These are phyloP conservation scores for Lactarius deliciosus DNA, from an alignment of 768 basidiomycete genomes.

Conservation along the genomic window DNA sequence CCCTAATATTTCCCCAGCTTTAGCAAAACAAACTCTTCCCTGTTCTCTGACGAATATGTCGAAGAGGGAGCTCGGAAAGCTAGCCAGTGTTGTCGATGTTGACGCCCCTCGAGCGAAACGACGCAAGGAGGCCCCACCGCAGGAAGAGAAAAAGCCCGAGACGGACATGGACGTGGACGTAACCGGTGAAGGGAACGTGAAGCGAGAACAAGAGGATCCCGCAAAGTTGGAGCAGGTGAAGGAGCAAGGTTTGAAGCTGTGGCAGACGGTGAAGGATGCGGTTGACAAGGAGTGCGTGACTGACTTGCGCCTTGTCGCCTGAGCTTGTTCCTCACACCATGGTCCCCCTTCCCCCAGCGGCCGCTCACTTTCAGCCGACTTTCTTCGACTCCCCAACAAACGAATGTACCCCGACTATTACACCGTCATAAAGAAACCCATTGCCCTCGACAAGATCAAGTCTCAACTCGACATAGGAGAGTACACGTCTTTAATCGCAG, in stretches of 20 bases:
- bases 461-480: slow-evolving; percentile 58
- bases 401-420: slow-evolving; percentile 88
- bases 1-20: slow-evolving; percentile 14
- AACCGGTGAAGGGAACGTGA: slow-evolving; percentile 34
- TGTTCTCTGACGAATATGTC: slow-evolving; percentile 37
- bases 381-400: slow-evolving; percentile 68
- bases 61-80: slow-evolving; percentile 50
- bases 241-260: slow-evolving; percentile 68
- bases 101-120: slow-evolving; percentile 52
- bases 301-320: slow-evolving; percentile 37
- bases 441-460: slow-evolving; percentile 89
- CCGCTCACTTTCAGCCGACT: slow-evolving; percentile 59
- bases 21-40: slow-evolving; percentile 3
- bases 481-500: slow-evolving; percentile 64
- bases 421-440: slow-evolving; percentile 70
- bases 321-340: slow-evolving; percentile 30
- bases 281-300: slow-evolving; percentile 85
- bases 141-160: slow-evolving; percentile 45
- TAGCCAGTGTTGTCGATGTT: slow-evolving; percentile 42
- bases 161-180: slow-evolving; percentile 38
- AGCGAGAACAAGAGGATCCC: slow-evolving; percentile 33
- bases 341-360: slow-evolving; percentile 46
- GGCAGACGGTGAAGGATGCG: slow-evolving; percentile 78
- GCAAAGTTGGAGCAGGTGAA: slow-evolving; percentile 43
- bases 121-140: slow-evolving; percentile 45